phyloP scores from a whole-genome alignment of 192 early-diverging fungal genomes.

The Cladochytrium replicatum region DNA sequence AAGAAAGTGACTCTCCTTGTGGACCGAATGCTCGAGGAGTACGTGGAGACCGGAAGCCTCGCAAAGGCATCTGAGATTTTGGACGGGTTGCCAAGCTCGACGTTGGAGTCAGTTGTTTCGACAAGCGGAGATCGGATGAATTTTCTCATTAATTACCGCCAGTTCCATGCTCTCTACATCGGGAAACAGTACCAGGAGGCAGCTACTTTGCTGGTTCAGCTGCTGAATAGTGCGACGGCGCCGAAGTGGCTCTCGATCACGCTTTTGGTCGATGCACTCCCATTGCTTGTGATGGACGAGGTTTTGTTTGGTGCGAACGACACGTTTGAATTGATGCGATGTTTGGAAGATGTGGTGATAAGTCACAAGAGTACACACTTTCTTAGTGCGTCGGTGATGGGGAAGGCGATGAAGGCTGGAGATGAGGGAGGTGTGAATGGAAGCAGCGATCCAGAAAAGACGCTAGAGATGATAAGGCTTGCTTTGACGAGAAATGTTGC shows the following conservation, averaged over 20 bases:
- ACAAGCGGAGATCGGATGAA: conserved; percentile 32
- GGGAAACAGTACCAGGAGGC: conserved; percentile 22
- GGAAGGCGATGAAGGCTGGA: background rate
- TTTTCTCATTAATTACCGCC: conserved; percentile 45
- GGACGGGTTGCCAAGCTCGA: conserved; percentile 14
- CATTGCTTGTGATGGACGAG: conserved; percentile 44
- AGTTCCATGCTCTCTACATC: conserved; percentile 44
- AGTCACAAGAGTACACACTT: conserved; percentile 17
- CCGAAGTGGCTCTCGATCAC: conserved; percentile 40
- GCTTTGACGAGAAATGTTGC: conserved; percentile 10
- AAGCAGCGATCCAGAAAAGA: background rate
- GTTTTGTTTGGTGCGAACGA: conserved; percentile 46
- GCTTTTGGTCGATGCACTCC: conserved; percentile 49
- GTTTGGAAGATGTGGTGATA: conserved; percentile 40
- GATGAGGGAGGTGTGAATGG: background rate
- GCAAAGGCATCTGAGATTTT: conserved; percentile 6
- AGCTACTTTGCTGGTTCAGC: conserved; percentile 29
- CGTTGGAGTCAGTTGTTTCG: conserved; percentile 17
- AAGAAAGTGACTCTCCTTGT: conserved; percentile 38
- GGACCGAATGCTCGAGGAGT: conserved; percentile 44
- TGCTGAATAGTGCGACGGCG: conserved; percentile 37
- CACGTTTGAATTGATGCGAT: conserved; percentile 56
- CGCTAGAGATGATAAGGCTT: conserved; percentile 7
- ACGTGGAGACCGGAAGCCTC: conserved; percentile 31
- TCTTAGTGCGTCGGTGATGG: conserved; percentile 7